phyloP scores from a whole-genome alignment of 176 grass and related monocot genomes.

The Triticum dicoccoides region DNA sequence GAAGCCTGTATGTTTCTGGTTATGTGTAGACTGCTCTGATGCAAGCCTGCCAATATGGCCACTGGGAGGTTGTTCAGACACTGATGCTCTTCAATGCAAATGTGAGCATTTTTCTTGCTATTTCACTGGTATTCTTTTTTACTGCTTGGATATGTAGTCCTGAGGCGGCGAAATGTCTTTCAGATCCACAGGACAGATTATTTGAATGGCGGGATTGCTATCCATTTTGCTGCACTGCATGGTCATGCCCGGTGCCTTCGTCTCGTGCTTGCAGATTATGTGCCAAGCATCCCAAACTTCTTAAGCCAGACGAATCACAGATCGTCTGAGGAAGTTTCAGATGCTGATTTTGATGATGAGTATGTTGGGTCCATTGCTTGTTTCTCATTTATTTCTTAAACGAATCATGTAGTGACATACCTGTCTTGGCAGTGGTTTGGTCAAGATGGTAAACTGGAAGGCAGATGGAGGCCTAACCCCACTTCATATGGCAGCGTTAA shows the following conservation, averaged over 20 bases:
- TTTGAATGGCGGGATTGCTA: slow-evolving; percentile 75
- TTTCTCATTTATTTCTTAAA: slow-evolving; percentile 5
- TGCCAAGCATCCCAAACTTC: slow-evolving; percentile 65
- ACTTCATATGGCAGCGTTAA: slow-evolving; percentile 95
- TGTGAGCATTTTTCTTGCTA: slow-evolving; percentile 37
- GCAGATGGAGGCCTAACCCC: slow-evolving; percentile 90
- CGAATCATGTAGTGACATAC: neutral
- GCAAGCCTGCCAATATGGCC: slow-evolving; percentile 97
- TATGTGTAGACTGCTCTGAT: slow-evolving; percentile 88
- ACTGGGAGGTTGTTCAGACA: slow-evolving; percentile 96
- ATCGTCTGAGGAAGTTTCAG: slow-evolving; percentile 48
- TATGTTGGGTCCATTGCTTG: slow-evolving; percentile 28
- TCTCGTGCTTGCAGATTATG: slow-evolving; percentile 78
- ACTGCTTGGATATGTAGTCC: neutral
- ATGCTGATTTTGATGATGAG: slow-evolving; percentile 61
- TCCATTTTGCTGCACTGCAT: slow-evolving; percentile 82
- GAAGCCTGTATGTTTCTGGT: neutral
- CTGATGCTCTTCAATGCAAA: slow-evolving; percentile 93
- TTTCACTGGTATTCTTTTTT: neutral
- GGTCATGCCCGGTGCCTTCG: slow-evolving; percentile 86
- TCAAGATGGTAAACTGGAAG: slow-evolving; percentile 59
- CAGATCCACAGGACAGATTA: slow-evolving; percentile 93
- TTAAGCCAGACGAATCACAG: slow-evolving; percentile 38
- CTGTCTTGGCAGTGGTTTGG: slow-evolving; percentile 46
- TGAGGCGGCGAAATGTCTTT: neutral